Percentiles rank a stretch among this genome's conserved stretches.
Evolutionary conservation across 164 flowering plant genomes (phyloP).

Genomic region (Tetracentron sinense): DNA sequence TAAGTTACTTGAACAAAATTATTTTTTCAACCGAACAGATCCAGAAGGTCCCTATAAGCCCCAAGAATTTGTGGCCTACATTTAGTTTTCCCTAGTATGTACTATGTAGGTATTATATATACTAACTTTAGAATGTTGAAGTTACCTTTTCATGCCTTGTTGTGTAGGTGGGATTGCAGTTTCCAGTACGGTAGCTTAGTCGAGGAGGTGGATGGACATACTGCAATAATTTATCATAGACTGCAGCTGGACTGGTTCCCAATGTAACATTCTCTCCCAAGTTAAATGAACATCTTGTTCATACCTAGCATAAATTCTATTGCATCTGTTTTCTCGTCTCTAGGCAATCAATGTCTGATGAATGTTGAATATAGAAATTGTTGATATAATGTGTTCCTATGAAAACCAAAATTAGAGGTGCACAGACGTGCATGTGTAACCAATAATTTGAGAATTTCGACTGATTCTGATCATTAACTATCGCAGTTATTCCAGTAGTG

Average conservation of each 20-base stretch:
- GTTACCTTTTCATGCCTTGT: conserved; percentile 7
- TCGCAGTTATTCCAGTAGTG: too few species aligned
- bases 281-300: neutral
- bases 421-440: too few species aligned
- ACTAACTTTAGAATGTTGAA: conserved; percentile 3
- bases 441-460: too few species aligned
- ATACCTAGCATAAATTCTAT: neutral
- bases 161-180: conserved; percentile 94
- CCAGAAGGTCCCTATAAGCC: too few species aligned
- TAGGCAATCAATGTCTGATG: neutral
- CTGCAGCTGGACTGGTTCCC: conserved; percentile 98
- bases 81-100: too few species aligned
- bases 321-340: neutral
- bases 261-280: conserved; percentile 48
- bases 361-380: neutral
- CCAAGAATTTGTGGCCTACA: too few species aligned
- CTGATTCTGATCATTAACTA: too few species aligned
- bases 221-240: conserved; percentile 90
- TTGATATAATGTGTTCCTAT: neutral
- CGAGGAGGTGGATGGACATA: conserved; percentile 99
- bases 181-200: conserved; percentile 97
- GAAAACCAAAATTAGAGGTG: too few species aligned
- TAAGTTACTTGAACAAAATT: too few species aligned
- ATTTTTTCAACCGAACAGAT: too few species aligned
- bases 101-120: too few species aligned